Percentiles rank a stretch among this genome's conserved stretches.
phyloP scores from a whole-genome alignment of 129 eudicot genomes.

The Flaveria robusta region DNA sequence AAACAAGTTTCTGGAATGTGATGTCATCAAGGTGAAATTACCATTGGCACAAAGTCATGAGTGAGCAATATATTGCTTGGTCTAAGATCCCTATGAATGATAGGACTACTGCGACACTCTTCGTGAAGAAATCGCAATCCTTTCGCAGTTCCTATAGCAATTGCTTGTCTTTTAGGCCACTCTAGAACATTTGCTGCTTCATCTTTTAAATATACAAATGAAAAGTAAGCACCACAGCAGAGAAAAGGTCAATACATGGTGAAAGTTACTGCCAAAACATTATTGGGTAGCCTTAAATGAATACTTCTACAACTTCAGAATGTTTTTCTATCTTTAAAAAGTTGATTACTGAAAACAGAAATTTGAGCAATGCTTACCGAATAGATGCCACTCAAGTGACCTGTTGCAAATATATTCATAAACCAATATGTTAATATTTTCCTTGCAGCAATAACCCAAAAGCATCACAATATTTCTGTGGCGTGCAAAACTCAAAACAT shows the following conservation, averaged over 20 bases:
- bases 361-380: conserved; percentile 43
- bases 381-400: conserved; percentile 88
- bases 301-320: no score
- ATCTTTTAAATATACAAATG: conserved; percentile 34
- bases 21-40: conserved; percentile 21
- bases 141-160: conserved; percentile 84
- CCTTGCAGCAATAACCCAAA: conserved; percentile 85
- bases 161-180: conserved; percentile 72
- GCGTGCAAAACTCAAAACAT: conserved; percentile 74
- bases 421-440: conserved; percentile 67
- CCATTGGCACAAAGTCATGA: conserved; percentile 88
- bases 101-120: conserved; percentile 84
- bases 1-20: background rate
- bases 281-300: background rate
- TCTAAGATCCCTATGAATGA: conserved; percentile 79
- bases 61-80: conserved; percentile 86
- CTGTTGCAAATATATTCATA: conserved; percentile 80
- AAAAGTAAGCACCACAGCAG: conserved; percentile 6
- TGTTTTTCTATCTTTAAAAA: background rate
- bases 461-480: conserved; percentile 81
- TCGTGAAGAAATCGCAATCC: conserved; percentile 87
- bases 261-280: background rate
- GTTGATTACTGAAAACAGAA: background rate
- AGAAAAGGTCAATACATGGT: background rate
- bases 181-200: conserved; percentile 52